Evolutionary conservation across 345 rosid genomes (phyloP), one percentile per base, ranked within the genome.

Genomic region (Cardiospermum halicacabum): DNA sequence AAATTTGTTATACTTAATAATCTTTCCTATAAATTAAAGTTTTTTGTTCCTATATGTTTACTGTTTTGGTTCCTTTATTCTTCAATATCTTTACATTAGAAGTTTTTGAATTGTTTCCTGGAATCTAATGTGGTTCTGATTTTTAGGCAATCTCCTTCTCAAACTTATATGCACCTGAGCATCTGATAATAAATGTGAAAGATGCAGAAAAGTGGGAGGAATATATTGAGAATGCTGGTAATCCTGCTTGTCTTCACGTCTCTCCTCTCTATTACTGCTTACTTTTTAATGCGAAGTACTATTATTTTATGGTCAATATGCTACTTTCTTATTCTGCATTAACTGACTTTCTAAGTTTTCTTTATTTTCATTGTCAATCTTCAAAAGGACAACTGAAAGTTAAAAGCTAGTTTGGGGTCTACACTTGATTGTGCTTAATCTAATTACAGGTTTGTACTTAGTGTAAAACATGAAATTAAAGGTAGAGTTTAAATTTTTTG

Each of bases 151-250:
- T 82, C 73, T 76, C 80, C 47, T 91, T 93, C 73, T 89, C 96
- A 67, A 93, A 93, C 64, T 66, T 87, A n/a, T 93, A 88, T 71
- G 97, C 97, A 42, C 97, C 97, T 5, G 96, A 93, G 78, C 99
- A 94, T 68, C 80, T 94, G 58, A 94, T 94, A 43, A 72, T 94
- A 51, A 91, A 94, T 67, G 97, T 89, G 25, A 62, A 80, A 80
- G 92, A 91, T 67, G 92, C 97, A 12, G 97, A 91, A 77, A 91
- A 84, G 73, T 94, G 97, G 96, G 99, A 89, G 62, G 72, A 77
- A 69, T 80, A 68, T 40, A 69, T 94, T 43, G 96, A 94, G 82
- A 88, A 91, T 72, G 99, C 95, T 45, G 99, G 92, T 89, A n/a
- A 49, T 24, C 8, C 45, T 57, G 55, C 43, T 7, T 45, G 19